Conservation (phyloP, 202 grass and related monocot genomes). For the Bolboschoenoplectus hybrid region DNA sequence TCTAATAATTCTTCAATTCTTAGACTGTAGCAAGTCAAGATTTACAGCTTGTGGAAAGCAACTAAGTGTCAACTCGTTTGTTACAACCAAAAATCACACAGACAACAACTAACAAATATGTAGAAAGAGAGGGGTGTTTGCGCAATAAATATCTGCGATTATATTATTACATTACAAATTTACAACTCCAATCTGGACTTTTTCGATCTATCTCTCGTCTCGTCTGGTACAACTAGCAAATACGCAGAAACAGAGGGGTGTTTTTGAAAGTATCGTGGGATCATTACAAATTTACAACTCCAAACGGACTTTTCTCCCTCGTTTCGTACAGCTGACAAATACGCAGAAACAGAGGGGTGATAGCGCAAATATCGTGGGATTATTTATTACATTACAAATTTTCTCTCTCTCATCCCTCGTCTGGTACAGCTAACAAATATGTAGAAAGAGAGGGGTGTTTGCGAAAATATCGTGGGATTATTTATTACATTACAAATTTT, state of each 20-base stretch:
- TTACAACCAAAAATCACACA: background rate
- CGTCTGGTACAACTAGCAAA: too few species aligned
- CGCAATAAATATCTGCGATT: background rate
- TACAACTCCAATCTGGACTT: too few species aligned
- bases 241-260: background rate
- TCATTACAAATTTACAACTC: constrained; percentile 43
- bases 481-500: background rate
- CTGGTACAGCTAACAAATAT: too few species aligned
- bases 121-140: constrained; percentile 3
- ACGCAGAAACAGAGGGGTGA: too few species aligned
- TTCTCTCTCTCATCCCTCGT: background rate
- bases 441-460: too few species aligned
- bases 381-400: too few species aligned
- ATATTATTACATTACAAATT: too few species aligned
- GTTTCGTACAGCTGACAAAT: too few species aligned
- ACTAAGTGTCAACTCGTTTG: constrained; percentile 14
- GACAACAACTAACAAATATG: background rate
- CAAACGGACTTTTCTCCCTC: constrained; percentile 37
- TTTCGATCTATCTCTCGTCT: too few species aligned
- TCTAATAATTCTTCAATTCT: background rate
- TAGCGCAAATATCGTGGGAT: too few species aligned
- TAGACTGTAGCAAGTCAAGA: background rate
- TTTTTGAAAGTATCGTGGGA: constrained; percentile 3
- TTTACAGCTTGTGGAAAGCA: background rate
- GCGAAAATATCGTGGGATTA: too few species aligned